These are phyloP conservation scores for Magnaporthiopsis rhizophila DNA, from an alignment of 2,329 filamentous ascomycete species.

Conservation along the genomic window DNA sequence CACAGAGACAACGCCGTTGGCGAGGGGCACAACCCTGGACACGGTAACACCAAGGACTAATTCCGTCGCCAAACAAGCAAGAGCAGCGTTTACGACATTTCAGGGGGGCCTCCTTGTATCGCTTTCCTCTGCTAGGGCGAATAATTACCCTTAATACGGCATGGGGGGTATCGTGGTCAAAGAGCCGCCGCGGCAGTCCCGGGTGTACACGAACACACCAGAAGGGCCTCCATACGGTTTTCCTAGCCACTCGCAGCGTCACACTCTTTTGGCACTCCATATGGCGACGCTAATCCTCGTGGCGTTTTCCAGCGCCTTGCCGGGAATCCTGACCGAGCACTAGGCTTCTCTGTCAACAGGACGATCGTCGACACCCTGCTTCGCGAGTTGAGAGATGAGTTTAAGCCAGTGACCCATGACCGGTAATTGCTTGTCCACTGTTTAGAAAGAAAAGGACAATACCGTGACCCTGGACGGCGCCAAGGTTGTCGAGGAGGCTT, in stretches of 20 bases:
- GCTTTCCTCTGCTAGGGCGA: constrained; percentile 19
- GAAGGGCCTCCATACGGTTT: constrained; percentile 10
- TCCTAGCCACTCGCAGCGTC: constrained; percentile 16
- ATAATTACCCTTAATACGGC: constrained; percentile 16
- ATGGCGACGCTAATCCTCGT: constrained; percentile 19
- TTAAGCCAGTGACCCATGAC: constrained; percentile 18
- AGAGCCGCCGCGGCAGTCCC: constrained; percentile 14
- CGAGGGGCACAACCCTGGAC: no score
- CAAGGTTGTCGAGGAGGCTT: constrained; percentile 26
- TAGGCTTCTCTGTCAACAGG: neutral
- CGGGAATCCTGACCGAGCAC: constrained; percentile 17
- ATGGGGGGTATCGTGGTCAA: constrained; percentile 21
- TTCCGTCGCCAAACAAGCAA: no score
- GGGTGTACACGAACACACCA: constrained; percentile 7
- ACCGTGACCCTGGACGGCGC: constrained; percentile 1
- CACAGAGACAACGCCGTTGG: no score
- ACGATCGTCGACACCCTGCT: neutral
- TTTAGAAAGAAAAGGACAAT: constrained; percentile 21
- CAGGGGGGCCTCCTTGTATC: constrained; percentile 22
- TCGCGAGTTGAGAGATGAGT: constrained; percentile 17
- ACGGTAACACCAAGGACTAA: no score
- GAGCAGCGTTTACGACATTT: constrained; percentile 23
- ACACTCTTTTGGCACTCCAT: constrained; percentile 26
- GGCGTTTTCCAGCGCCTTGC: constrained; percentile 15
- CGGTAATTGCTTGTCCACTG: constrained; percentile 23